These are phyloP conservation scores for Plasmodium ovale DNA, from an alignment of 169 alveolate genomes.

Conservation along the genomic window DNA sequence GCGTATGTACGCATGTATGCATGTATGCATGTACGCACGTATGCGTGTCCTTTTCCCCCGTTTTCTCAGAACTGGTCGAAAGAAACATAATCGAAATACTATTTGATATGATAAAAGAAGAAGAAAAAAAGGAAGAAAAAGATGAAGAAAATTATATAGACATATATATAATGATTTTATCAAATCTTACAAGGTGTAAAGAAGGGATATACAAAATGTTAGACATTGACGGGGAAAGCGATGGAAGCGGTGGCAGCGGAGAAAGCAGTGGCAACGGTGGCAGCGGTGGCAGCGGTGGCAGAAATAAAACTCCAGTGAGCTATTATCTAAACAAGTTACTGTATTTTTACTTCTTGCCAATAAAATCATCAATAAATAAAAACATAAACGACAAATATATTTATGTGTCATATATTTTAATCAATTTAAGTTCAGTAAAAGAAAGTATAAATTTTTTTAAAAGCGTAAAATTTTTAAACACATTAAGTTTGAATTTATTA, in stretches of 20 bases:
- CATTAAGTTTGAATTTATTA: slow-evolving; percentile 14
- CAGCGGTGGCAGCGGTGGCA: too few species aligned
- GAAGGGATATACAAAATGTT: slow-evolving; percentile 36
- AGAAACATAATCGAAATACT: slow-evolving; percentile 25
- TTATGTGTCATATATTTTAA: slow-evolving; percentile 23
- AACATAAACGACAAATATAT: slow-evolving; percentile 30
- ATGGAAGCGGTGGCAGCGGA: not conserved
- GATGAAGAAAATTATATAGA: slow-evolving; percentile 21
- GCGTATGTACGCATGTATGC: not conserved
- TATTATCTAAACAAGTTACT: slow-evolving; percentile 37
- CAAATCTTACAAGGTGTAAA: slow-evolving; percentile 44
- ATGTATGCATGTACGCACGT: not conserved
- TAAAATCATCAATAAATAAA: slow-evolving; percentile 14
- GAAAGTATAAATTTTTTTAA: slow-evolving; percentile 44
- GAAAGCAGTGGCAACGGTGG: too few species aligned
- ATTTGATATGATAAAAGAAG: slow-evolving; percentile 49
- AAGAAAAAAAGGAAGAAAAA: slow-evolving; percentile 40
- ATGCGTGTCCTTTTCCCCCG: not conserved
- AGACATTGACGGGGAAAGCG: slow-evolving; percentile 1
- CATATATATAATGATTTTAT: slow-evolving; percentile 34
- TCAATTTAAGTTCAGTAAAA: slow-evolving; percentile 43
- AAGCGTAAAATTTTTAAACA: slow-evolving; percentile 21
- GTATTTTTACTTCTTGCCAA: slow-evolving; percentile 33
- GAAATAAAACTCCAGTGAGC: slow-evolving; percentile 2
- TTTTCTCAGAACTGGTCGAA: slow-evolving; percentile 10